Percentiles rank a stretch among this genome's conserved stretches.
phyloP scores from a whole-genome alignment of 2,329 filamentous ascomycete species.

The Paraconiothyrium brasiliense region DNA sequence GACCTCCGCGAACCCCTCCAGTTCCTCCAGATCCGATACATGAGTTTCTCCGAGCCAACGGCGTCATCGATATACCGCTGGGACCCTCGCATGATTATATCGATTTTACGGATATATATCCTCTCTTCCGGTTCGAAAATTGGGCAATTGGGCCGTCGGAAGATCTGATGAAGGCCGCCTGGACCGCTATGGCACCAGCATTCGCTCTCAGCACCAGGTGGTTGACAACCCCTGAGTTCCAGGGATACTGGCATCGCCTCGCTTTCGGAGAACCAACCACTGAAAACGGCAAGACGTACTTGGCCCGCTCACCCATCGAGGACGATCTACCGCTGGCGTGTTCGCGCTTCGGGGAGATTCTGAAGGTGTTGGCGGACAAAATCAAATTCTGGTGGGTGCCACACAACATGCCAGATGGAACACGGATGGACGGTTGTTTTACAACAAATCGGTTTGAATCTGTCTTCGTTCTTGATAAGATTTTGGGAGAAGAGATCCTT shows the following conservation, averaged over 20 bases:
- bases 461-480: neutral
- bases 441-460: neutral
- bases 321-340: neutral
- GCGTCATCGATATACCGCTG: neutral
- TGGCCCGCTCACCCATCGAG: neutral
- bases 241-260: conserved; percentile 3
- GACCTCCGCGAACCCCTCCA: neutral
- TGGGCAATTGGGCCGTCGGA: neutral
- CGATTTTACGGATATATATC: neutral
- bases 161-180: neutral
- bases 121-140: neutral
- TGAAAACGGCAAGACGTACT: neutral
- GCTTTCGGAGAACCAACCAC: neutral
- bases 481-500: neutral
- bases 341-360: neutral
- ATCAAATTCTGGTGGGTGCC: neutral
- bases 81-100: neutral
- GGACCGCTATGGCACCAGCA: neutral
- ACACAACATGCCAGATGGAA: too few species aligned
- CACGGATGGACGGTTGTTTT: too few species aligned
- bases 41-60: neutral
- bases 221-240: neutral
- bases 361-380: neutral
- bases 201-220: conserved; percentile 1
- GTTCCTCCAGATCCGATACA: too few species aligned